Evolutionary conservation across 192 early-diverging fungal genomes (phyloP).

Genomic region (Rhizoclosmatium sp.): DNA sequence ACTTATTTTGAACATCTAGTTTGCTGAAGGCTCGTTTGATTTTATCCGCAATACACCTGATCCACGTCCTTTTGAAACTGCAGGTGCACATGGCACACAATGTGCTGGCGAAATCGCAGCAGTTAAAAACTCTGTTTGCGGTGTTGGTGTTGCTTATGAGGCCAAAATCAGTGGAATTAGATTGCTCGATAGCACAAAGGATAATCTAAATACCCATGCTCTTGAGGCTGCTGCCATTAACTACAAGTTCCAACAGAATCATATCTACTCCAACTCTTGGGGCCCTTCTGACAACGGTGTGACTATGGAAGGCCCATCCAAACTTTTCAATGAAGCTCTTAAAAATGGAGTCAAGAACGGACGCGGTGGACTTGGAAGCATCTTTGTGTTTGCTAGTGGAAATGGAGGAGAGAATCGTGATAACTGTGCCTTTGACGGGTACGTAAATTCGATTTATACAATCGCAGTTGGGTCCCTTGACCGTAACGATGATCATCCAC

Average conservation of each 20-base stretch:
- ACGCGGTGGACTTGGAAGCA: constrained; percentile 80
- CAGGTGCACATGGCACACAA: constrained; percentile 93
- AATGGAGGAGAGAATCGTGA: constrained; percentile 82
- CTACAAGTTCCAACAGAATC: constrained; percentile 84
- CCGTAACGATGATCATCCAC: constrained; percentile 74
- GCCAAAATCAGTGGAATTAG: constrained; percentile 78
- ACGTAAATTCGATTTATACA: constrained; percentile 94
- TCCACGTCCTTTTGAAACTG: constrained; percentile 73
- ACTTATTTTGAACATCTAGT: constrained; percentile 43
- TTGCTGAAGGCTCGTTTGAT: constrained; percentile 88
- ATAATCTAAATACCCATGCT: constrained; percentile 71
- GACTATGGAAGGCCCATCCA: constrained; percentile 82
- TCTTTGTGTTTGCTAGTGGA: constrained; percentile 94
- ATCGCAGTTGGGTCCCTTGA: constrained; percentile 91
- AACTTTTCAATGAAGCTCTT: constrained; percentile 82
- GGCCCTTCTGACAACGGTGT: constrained; percentile 90
- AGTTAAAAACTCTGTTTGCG: constrained; percentile 84
- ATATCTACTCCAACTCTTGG: constrained; percentile 98
- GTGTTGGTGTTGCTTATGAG: constrained; percentile 89
- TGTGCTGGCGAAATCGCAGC: constrained; percentile 99
- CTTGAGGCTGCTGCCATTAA: constrained; percentile 92
- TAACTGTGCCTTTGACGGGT: constrained; percentile 93
- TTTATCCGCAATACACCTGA: constrained; percentile 82
- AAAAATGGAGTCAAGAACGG: constrained; percentile 86
- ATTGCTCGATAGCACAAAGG: constrained; percentile 79